Evolutionary conservation across 306 rosid genomes (phyloP).

Genomic region (Gastrolobium villosum): DNA sequence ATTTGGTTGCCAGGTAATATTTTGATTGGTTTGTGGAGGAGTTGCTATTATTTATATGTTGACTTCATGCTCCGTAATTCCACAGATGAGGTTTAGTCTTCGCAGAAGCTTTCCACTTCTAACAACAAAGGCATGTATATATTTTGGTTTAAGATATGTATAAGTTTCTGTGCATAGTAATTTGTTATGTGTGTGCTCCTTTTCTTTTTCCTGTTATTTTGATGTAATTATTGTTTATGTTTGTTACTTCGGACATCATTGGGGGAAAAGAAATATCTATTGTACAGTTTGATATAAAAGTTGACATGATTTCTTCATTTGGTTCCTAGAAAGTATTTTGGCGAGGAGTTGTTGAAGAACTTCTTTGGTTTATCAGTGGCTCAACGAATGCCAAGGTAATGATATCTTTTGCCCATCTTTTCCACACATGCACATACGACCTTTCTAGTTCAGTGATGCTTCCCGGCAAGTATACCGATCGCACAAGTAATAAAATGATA

Average conservation of each 20-base stretch:
- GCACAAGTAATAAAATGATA: no score
- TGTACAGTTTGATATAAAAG: constrained; percentile 29
- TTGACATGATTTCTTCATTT: constrained; percentile 58
- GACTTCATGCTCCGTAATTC: constrained; percentile 39
- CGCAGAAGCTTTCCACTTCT: constrained; percentile 90
- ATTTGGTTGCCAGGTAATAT: constrained; percentile 92
- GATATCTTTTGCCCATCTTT: constrained; percentile 7
- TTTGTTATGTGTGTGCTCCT: constrained; percentile 22
- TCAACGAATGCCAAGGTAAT: constrained; percentile 96
- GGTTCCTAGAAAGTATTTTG: constrained; percentile 91
- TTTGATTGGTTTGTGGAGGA: constrained; percentile 41
- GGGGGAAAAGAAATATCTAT: constrained; percentile 36
- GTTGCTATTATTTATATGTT: constrained; percentile 41
- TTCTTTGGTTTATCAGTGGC: constrained; percentile 98
- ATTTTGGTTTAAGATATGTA: constrained; percentile 39
- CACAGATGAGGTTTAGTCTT: constrained; percentile 90
- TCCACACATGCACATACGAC: background rate
- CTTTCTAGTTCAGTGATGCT: constrained; percentile 6
- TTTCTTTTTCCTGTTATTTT: constrained; percentile 24
- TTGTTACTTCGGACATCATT: constrained; percentile 16
- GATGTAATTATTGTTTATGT: constrained; percentile 22
- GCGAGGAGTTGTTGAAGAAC: constrained; percentile 99
- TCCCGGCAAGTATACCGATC: no score
- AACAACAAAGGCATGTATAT: constrained; percentile 83
- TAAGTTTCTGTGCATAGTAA: constrained; percentile 12